These are phyloP conservation scores for Graphilbum ipis-grandicollis DNA, from an alignment of 2,329 filamentous ascomycete genomes.

Conservation along the genomic window DNA sequence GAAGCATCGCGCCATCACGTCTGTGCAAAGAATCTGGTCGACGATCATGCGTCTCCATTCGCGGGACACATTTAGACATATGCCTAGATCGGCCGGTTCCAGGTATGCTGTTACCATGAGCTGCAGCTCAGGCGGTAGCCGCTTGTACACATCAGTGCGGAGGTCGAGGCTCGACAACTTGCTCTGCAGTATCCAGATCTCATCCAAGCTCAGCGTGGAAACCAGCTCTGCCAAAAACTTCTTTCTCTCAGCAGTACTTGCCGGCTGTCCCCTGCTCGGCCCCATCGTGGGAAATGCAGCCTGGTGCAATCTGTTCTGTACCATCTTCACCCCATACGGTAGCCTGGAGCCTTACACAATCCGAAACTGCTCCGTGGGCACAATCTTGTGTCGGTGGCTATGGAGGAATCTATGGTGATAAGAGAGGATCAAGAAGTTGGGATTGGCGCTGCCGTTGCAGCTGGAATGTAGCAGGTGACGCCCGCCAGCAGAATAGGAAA, in stretches of 20 bases:
- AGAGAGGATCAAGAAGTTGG: too few relatives aligned
- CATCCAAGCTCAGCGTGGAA: slow-evolving; percentile 4
- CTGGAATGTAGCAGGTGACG: too few relatives aligned
- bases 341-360: too few relatives aligned
- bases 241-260: slow-evolving; percentile 1
- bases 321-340: too few relatives aligned
- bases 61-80: slow-evolving; percentile 8
- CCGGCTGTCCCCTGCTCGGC: not conserved
- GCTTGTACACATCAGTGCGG: slow-evolving; percentile 7
- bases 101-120: slow-evolving; percentile 6
- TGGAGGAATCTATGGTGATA: too few relatives aligned
- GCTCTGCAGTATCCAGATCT: slow-evolving; percentile 8
- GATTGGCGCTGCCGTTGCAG: too few relatives aligned
- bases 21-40: not conserved
- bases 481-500: too few relatives aligned
- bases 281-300: too few relatives aligned
- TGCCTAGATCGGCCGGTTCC: slow-evolving; percentile 6
- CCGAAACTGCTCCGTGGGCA: too few relatives aligned
- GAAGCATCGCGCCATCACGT: slow-evolving; percentile 4
- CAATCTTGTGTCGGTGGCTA: too few relatives aligned
- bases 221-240: slow-evolving; percentile 4
- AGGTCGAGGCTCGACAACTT: slow-evolving; percentile 6
- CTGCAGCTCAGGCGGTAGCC: slow-evolving; percentile 9
- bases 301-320: too few relatives aligned
- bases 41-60: slow-evolving; percentile 6